Conservation (phyloP, 1,284 basidiomycete genomes). For the Volvariella surrecta region DNA sequence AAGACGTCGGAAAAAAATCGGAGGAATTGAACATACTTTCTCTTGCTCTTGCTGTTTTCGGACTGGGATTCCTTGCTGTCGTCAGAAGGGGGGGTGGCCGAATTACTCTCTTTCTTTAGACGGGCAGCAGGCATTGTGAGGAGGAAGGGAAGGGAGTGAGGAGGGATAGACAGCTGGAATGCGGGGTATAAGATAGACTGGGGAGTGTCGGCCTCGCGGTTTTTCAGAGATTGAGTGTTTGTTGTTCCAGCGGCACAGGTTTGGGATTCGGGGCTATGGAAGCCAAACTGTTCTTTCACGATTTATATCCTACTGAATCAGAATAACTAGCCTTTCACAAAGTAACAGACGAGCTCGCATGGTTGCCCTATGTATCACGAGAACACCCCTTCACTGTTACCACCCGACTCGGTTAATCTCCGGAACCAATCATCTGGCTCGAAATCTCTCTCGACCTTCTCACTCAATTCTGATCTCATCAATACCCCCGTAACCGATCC, state of each 20-base stretch:
- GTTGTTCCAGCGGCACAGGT: conserved; percentile 29
- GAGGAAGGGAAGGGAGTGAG: conserved; percentile 18
- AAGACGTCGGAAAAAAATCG: conserved; percentile 30
- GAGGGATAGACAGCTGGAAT: conserved; percentile 19
- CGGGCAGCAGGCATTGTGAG: conserved; percentile 54
- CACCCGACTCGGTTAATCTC: conserved; percentile 24
- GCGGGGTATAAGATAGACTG: conserved; percentile 19
- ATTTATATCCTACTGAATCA: conserved; percentile 30
- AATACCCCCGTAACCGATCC: conserved; percentile 17
- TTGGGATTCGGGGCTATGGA: conserved; percentile 28
- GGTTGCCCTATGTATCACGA: conserved; percentile 26
- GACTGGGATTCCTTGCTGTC: conserved; percentile 47
- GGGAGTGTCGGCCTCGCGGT: conserved; percentile 19
- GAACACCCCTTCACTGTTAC: conserved; percentile 22
- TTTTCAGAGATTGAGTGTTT: conserved; percentile 27
- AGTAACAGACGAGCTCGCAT: conserved; percentile 18
- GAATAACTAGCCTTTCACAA: conserved; percentile 13
- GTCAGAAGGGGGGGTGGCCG: conserved; percentile 56
- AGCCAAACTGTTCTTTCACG: conserved; percentile 23
- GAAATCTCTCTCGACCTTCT: conserved; percentile 12
- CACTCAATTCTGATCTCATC: conserved; percentile 24
- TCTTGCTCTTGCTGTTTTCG: conserved; percentile 61
- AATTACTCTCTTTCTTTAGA: conserved; percentile 54
- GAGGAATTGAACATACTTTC: conserved; percentile 46
- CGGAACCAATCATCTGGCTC: conserved; percentile 26